Evolutionary conservation across 2,329 filamentous ascomycete genomes (phyloP).

Genomic region (Ceratocystis eucalypticola): DNA sequence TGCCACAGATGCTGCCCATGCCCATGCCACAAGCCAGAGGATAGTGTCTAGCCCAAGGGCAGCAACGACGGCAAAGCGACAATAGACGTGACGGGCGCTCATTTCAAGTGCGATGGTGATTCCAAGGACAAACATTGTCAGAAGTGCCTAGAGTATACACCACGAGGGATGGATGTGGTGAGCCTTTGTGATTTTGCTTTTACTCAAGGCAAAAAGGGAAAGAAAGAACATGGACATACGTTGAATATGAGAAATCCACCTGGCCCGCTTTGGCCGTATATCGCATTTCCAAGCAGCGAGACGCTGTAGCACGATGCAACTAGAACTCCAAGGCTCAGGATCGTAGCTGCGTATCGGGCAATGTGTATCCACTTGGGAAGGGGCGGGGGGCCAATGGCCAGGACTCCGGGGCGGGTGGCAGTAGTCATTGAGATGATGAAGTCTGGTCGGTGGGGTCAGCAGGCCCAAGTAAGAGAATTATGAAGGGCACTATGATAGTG

Average conservation of each 20-base stretch:
- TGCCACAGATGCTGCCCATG: constrained; percentile 31
- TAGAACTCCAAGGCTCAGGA: constrained; percentile 30
- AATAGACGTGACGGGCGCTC: constrained; percentile 28
- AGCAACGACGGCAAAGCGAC: constrained; percentile 28
- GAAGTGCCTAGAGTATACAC: constrained; percentile 27
- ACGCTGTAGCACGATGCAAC: constrained; percentile 31
- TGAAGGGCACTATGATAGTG: not conserved
- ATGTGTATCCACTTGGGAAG: constrained; percentile 29
- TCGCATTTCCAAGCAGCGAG: constrained; percentile 25
- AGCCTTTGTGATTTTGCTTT: not conserved
- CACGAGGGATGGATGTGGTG: not conserved
- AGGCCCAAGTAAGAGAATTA: not conserved
- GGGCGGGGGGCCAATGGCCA: constrained; percentile 28
- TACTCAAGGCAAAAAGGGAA: constrained; percentile 9
- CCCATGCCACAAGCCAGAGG: constrained; percentile 34
- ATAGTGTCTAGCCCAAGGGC: constrained; percentile 29
- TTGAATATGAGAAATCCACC: constrained; percentile 35
- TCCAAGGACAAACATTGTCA: constrained; percentile 32
- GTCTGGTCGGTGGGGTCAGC: not conserved
- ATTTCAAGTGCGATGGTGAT: constrained; percentile 28
- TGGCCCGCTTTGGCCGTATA: constrained; percentile 25
- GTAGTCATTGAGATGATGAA: not conserved
- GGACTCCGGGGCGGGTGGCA: constrained; percentile 24
- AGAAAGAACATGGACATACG: constrained; percentile 26
- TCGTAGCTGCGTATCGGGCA: constrained; percentile 29